Evolutionary conservation across 208 protist genomes (phyloP).

Genomic region (Trypanosoma brucei): DNA sequence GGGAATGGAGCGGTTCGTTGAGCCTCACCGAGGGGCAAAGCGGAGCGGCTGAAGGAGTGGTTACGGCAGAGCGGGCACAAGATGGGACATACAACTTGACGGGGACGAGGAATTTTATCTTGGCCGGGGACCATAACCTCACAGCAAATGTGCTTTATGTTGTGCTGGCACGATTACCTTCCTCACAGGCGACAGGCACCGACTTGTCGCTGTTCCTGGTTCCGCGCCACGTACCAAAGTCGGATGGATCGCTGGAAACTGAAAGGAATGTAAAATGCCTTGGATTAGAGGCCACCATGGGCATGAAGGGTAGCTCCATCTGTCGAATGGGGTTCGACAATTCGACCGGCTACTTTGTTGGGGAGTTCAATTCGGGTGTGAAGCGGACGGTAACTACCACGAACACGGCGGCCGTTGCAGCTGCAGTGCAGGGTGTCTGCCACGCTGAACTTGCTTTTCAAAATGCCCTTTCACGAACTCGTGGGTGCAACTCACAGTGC

Average conservation of each 20-base stretch:
- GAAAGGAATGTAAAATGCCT: conserved; percentile 62
- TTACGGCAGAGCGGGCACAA: conserved; percentile 59
- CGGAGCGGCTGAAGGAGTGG: conserved; percentile 80
- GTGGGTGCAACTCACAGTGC: conserved; percentile 74
- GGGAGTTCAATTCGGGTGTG: conserved; percentile 67
- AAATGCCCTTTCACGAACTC: conserved; percentile 70
- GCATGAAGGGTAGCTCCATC: conserved; percentile 77
- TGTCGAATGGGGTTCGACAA: conserved; percentile 83
- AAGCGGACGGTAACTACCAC: conserved; percentile 91
- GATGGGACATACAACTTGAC: conserved; percentile 82
- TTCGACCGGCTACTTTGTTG: conserved; percentile 83
- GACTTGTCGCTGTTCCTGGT: conserved; percentile 91
- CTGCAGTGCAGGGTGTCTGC: conserved; percentile 67
- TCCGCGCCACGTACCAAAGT: conserved; percentile 64
- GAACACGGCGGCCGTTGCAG: conserved; percentile 78
- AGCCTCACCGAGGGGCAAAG: conserved; percentile 89
- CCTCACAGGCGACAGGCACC: conserved; percentile 57
- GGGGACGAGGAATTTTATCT: conserved; percentile 91
- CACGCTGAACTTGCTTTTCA: conserved; percentile 84
- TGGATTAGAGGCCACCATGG: conserved; percentile 86
- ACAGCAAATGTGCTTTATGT: conserved; percentile 84
- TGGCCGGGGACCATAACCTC: conserved; percentile 86
- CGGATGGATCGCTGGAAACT: conserved; percentile 55
- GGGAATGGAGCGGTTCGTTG: conserved; percentile 85
- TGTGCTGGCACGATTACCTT: conserved; percentile 74